These are phyloP conservation scores for Pontederia crassipes DNA, from an alignment of 176 grass and related monocot genomes.

Conservation along the genomic window DNA sequence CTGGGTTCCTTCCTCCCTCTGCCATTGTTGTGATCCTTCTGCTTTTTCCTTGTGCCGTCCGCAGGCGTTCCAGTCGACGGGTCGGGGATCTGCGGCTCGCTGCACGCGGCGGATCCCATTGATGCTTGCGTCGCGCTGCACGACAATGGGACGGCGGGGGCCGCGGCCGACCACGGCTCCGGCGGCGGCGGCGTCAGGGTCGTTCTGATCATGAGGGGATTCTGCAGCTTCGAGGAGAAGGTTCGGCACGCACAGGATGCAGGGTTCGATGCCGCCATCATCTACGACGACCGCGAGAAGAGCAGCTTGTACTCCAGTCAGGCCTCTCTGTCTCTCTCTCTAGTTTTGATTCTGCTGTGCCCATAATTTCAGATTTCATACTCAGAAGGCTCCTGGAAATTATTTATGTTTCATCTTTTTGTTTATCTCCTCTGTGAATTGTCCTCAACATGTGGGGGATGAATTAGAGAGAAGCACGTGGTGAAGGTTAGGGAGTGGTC, in stretches of 20 bases:
- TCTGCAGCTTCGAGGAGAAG: conserved; percentile 74
- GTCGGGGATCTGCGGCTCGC: conserved; percentile 61
- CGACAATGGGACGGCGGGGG: conserved; percentile 3
- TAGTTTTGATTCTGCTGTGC: not conserved
- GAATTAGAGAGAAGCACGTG: too few species aligned
- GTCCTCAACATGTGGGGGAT: too few species aligned
- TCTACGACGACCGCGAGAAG: conserved; percentile 71
- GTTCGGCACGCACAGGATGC: conserved; percentile 48
- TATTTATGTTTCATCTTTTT: too few species aligned
- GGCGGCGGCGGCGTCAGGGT: conserved; percentile 18
- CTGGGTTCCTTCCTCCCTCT: not conserved
- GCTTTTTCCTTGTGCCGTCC: not conserved
- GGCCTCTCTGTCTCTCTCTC: conserved; percentile 3
- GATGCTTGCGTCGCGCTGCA: conserved; percentile 44
- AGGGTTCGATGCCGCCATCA: conserved; percentile 53
- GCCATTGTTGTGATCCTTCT: too few species aligned
- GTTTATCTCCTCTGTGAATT: too few species aligned
- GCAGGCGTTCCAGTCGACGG: conserved; percentile 42
- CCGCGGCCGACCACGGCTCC: not conserved
- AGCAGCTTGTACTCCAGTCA: conserved; percentile 75
- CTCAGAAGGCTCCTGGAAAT: too few species aligned
- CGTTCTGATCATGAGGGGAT: conserved; percentile 55
- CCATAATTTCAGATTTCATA: too few species aligned
- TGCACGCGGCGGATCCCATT: conserved; percentile 42
- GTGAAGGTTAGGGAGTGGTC: too few species aligned